phyloP scores from a whole-genome alignment of 1,139 yeast species.

The Pichia terricola region DNA sequence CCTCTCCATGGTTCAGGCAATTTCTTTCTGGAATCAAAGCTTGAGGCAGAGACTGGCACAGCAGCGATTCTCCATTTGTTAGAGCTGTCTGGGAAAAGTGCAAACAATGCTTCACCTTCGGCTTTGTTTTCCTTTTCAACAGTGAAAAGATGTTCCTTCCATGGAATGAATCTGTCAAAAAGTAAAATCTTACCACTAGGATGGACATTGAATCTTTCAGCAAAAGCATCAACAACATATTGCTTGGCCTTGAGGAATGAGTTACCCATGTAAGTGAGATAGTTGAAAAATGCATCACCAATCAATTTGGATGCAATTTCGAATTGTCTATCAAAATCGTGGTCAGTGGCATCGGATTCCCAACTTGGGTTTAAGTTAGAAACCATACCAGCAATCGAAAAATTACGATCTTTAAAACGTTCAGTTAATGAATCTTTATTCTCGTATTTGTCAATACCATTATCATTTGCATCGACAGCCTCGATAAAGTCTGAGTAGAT shows the following conservation, averaged over 20 bases:
- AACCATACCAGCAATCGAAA: conserved; percentile 73
- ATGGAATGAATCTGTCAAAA: conserved; percentile 70
- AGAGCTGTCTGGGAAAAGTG: conserved; percentile 66
- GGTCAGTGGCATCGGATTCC: conserved; percentile 60
- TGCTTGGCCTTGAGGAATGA: conserved; percentile 90
- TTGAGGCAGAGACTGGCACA: conserved; percentile 62
- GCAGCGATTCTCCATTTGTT: conserved; percentile 85
- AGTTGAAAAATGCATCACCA: conserved; percentile 68
- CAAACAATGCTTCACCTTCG: conserved; percentile 59
- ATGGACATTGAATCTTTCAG: conserved; percentile 43
- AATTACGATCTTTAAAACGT: conserved; percentile 45
- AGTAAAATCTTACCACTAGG: conserved; percentile 63
- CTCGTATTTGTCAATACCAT: conserved; percentile 75
- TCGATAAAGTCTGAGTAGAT: conserved; percentile 81
- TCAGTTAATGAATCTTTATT: conserved; percentile 34
- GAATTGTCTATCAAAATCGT: conserved; percentile 58
- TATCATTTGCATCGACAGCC: conserved; percentile 92
- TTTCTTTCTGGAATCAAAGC: conserved; percentile 79
- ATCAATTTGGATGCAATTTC: conserved; percentile 65
- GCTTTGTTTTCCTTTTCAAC: conserved; percentile 55
- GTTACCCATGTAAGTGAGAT: conserved; percentile 64
- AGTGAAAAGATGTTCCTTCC: conserved; percentile 86
- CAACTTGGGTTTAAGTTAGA: conserved; percentile 78
- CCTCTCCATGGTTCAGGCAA: conserved; percentile 93
- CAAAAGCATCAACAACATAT: conserved; percentile 63